Base-by-base conservation (phyloP, 805 yeast genomes). In the Saturnispora sanitii region DNA sequence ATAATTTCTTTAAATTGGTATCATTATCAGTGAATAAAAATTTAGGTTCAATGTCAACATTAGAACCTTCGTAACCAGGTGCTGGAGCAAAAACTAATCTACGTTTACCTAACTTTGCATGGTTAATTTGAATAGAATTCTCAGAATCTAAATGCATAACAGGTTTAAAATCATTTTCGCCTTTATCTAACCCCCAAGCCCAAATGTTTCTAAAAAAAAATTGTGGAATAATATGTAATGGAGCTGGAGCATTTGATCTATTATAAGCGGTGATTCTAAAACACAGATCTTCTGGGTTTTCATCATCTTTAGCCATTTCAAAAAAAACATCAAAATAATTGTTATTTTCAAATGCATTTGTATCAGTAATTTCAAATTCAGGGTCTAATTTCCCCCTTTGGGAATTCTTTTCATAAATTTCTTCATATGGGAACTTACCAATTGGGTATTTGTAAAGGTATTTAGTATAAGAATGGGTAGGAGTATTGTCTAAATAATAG, bases 401-500 rank as follows among this genome's bases (percentile, higher is more conserved):
- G 11, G 71, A 77, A 52, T 82, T 84, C 51, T 76, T 82, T 36
- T 70, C 71, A 28, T 80, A 72, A 55, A 87, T 65, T 52, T 85
- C 69, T 54, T 82, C 69, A 61, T 87, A 87, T 0, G 96, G 96
- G 60, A 74, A 87, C 61, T 77, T 75, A 29, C 67, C 65, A 49
- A 85, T 94, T n/a, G 96, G 95, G 57, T 87, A 87, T 66, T 88
- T 88, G 72, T 87, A 87, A 44, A 85, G 68, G 51, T 79, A 85
- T 66, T 88, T 87, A 82, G 85, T 82, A 63, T 86, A 87, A 27
- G 94, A 79, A 63, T 87, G 96, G 5, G 95, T 73, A 6, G 96
- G 96, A 11, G 94, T 83, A 62, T 85, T 87, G 63, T 87, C 96
- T 45, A 87, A 68, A 55, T 87, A 86, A 57, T 77, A 87, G 57